Conservation (phyloP, 768 basidiomycete genomes). For the Pleurotus tuber-regium region DNA sequence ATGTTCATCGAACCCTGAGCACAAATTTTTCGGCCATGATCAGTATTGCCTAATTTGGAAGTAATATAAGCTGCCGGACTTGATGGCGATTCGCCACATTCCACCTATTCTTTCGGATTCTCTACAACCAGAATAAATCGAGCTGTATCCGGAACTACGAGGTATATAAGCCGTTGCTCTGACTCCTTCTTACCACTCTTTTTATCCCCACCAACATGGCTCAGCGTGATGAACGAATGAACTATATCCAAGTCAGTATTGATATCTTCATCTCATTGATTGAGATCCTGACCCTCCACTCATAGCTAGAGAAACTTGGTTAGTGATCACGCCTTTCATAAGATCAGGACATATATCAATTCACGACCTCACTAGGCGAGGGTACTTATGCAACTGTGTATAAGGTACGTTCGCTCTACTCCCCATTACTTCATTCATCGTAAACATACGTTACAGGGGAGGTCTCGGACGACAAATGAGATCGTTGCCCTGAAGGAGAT, state of each 20-base stretch:
- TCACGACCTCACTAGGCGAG: conserved; percentile 69
- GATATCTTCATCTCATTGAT: conserved; percentile 3
- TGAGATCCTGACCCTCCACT: background rate
- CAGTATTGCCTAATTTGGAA: conserved; percentile 8
- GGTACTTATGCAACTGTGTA: conserved; percentile 97
- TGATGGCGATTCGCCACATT: background rate
- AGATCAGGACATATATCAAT: conserved; percentile 13
- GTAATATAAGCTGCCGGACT: background rate
- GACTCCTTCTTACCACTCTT: background rate
- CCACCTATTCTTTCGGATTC: too few species aligned
- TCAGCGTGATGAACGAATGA: conserved; percentile 28
- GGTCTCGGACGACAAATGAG: conserved; percentile 96
- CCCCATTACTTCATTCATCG: background rate
- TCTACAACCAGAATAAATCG: too few species aligned
- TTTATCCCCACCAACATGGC: conserved; percentile 2
- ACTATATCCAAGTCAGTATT: conserved; percentile 52
- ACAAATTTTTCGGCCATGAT: conserved; percentile 5
- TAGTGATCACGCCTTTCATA: conserved; percentile 11
- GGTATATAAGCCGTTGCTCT: conserved; percentile 5
- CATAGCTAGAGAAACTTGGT: conserved; percentile 88
- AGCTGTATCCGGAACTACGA: background rate
- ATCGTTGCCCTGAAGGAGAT: conserved; percentile 99
- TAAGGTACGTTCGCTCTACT: conserved; percentile 56
- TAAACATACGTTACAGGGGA: conserved; percentile 52
- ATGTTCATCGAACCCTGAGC: conserved; percentile 7